These are phyloP conservation scores for Luffa aegyptiaca DNA, from an alignment of 306 rosid genomes.

Conservation along the genomic window DNA sequence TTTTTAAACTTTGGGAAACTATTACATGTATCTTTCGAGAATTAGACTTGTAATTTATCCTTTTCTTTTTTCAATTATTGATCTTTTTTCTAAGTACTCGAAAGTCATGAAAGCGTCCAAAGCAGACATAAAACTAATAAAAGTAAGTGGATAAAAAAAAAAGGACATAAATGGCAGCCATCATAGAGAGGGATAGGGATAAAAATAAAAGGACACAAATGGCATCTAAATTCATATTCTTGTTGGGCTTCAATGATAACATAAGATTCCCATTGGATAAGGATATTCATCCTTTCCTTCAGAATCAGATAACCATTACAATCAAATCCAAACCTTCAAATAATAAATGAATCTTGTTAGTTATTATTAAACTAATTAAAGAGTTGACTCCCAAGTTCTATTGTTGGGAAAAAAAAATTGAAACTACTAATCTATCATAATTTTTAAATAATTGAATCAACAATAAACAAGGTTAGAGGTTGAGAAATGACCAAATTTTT, in stretches of 20 bases:
- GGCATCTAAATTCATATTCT: background rate
- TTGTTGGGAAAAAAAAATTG: background rate
- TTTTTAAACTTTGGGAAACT: background rate
- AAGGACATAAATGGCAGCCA: background rate
- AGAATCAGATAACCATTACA: background rate
- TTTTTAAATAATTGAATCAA: background rate
- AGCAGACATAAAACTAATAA: background rate
- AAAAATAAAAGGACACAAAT: background rate
- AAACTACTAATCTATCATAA: background rate
- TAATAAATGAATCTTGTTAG: background rate
- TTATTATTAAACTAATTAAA: background rate
- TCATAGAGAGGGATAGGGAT: background rate
- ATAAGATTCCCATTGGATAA: constrained; percentile 8
- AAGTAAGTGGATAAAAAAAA: background rate
- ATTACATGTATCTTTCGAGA: too few relatives aligned
- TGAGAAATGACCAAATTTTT: background rate
- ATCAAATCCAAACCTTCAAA: background rate
- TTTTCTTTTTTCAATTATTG: background rate
- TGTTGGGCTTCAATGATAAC: background rate
- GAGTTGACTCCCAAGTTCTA: background rate
- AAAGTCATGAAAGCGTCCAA: background rate
- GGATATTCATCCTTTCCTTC: background rate
- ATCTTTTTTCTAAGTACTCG: background rate
- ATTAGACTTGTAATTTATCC: background rate
- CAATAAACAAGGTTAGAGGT: background rate